Evolutionary conservation across 2,329 filamentous ascomycete genomes (phyloP), one percentile per base, ranked within the genome.

Genomic region (Hypoxylon sp.): DNA sequence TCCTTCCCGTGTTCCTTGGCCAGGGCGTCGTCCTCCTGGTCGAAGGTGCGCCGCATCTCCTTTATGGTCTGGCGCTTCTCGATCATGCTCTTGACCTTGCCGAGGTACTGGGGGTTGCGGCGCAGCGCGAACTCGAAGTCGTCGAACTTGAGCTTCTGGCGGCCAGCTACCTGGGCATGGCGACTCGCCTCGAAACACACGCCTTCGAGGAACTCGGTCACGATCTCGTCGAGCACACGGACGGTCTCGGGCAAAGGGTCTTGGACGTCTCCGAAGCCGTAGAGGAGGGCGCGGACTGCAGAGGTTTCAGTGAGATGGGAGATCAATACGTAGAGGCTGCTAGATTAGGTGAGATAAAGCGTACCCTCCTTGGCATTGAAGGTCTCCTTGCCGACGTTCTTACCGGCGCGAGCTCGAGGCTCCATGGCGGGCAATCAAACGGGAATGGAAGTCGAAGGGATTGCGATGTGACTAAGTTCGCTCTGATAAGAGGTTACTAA

Each of bases 91-190:
- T 93, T 90, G 60, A 98, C 94, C 75, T 95, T 90, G 52, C 96
- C 96, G 46, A 98, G 84, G 78, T 97, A 97, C 65, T 88, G 85
- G 7, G 92, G 90, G 76, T 98, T 97, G 70, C 92, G 89, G 32
- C 96, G 89, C 73, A 98, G 88, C 41, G 94, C 93, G 80, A 97
- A 99, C 76, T 97, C 94, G 82, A 99, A 97, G 80, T 99, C 96
- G 76, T 98, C 95, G 75, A 97, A 93, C 80, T 99, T 99, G 82
- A 99, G 94, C 82, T 99, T 99, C 75, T 97, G 93, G 1, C 96
- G 92, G 0, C 94, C 91, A 2, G 92, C 90, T 80, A 97, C 93
- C 79, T 93, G 90, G 0, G 96, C 96, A 58, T 91, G 90, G 48
- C 93, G 89, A 3, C 94, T 93, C 3, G 96, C 95, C 77, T 93